Conservation (phyloP, 257 asterid genomes). For the Nicotiana noctiflora region DNA sequence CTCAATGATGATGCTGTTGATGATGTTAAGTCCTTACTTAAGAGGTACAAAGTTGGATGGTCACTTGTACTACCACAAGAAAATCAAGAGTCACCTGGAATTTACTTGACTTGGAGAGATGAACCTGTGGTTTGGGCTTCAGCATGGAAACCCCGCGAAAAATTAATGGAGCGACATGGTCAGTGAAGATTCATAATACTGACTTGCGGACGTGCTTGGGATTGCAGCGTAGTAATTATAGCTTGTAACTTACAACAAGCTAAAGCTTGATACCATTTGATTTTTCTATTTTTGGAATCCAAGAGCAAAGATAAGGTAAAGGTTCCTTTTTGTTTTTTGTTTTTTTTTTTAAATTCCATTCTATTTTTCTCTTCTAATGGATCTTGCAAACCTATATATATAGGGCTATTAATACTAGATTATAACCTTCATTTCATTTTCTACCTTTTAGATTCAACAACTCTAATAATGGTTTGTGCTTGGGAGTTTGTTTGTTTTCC, state of each 20-base stretch:
- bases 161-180: not conserved
- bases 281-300: constrained; percentile 16
- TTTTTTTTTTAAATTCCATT: not conserved
- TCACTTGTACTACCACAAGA: constrained; percentile 28
- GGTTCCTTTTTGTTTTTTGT: not conserved
- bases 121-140: constrained; percentile 86
- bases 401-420: not conserved
- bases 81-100: constrained; percentile 33
- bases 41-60: constrained; percentile 74
- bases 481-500: constrained; percentile 38
- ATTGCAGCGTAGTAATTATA: not conserved
- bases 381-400: not conserved
- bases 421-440: not conserved
- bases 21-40: constrained; percentile 66
- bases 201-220: not conserved
- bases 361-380: not conserved
- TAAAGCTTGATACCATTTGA: not conserved
- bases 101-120: constrained; percentile 77
- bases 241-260: not conserved
- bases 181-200: not conserved
- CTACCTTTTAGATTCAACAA: too few species aligned
- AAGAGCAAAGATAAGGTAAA: constrained; percentile 4
- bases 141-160: constrained; percentile 63
- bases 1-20: constrained; percentile 71
- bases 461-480: constrained; percentile 30